Conservation (phyloP, 495 filamentous ascomycete species). For the Xeromyces bisporus region DNA sequence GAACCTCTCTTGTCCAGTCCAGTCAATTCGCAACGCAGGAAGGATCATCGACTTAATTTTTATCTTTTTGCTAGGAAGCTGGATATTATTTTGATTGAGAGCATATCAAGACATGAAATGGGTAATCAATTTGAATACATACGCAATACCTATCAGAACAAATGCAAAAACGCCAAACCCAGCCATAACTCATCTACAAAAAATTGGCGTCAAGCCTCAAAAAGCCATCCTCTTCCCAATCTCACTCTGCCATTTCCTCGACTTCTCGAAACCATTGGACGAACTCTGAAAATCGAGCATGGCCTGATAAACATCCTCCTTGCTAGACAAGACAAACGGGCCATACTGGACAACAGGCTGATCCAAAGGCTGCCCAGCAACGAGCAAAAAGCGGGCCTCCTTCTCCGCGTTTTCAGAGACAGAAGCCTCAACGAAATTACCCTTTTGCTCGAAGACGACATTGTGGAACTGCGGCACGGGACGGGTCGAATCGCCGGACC, state of each 20-base stretch:
- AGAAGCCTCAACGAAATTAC: constrained; percentile 52
- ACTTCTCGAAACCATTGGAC: constrained; percentile 81
- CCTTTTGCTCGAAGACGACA: constrained; percentile 70
- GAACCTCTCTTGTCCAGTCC: too few relatives aligned
- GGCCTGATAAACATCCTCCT: constrained; percentile 81
- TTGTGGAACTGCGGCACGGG: constrained; percentile 62
- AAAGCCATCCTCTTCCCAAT: constrained; percentile 75
- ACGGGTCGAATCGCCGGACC: constrained; percentile 36
- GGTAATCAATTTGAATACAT: too few relatives aligned
- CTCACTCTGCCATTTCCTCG: constrained; percentile 70
- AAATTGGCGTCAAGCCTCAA: too few relatives aligned
- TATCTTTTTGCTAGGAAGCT: too few relatives aligned
- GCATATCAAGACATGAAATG: too few relatives aligned
- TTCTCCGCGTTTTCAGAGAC: constrained; percentile 53
- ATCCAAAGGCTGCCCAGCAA: constrained; percentile 74
- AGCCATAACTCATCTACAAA: too few relatives aligned
- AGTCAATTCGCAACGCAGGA: too few relatives aligned
- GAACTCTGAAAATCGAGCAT: constrained; percentile 74
- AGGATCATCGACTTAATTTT: too few relatives aligned
- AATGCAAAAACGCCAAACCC: too few relatives aligned
- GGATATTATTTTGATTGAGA: too few relatives aligned
- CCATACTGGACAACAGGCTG: constrained; percentile 94
- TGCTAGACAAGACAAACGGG: constrained; percentile 70
- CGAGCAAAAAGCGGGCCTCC: constrained; percentile 53
- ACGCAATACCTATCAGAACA: too few relatives aligned